Conservation (phyloP, 345 rosid genomes). For the Citrus inodora region DNA sequence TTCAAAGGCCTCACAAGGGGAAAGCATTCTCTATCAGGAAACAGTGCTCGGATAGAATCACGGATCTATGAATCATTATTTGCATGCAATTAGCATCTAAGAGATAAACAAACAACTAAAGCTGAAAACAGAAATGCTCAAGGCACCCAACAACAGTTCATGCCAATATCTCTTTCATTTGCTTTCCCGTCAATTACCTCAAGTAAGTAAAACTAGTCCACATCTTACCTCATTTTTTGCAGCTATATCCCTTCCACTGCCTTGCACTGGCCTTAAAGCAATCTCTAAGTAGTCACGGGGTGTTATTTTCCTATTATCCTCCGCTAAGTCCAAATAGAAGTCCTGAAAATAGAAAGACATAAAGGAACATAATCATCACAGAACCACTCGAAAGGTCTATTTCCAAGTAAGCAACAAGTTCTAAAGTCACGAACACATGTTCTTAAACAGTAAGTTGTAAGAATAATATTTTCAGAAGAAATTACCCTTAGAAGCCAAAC, state of each 20-base stretch:
- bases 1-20: constrained; percentile 89
- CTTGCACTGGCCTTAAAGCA: constrained; percentile 86
- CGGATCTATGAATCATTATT: constrained; percentile 53
- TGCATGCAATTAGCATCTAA: constrained; percentile 17
- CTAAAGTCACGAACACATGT: background rate
- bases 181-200: background rate
- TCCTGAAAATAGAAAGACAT: constrained; percentile 49
- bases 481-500: constrained; percentile 97
- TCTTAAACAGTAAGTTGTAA: background rate
- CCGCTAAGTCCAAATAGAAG: constrained; percentile 82
- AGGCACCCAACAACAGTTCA: background rate
- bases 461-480: background rate
- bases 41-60: constrained; percentile 86
- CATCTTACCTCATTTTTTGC: constrained; percentile 88
- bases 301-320: constrained; percentile 76
- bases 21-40: constrained; percentile 96
- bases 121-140: background rate
- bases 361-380: background rate
- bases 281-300: constrained; percentile 96
- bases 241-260: constrained; percentile 72
- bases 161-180: constrained; percentile 3
- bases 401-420: background rate
- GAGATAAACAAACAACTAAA: background rate
- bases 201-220: background rate
- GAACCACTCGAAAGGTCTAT: background rate